Evolutionary conservation across 805 yeast genomes (phyloP).

Genomic region (Lachancea fermentati): DNA sequence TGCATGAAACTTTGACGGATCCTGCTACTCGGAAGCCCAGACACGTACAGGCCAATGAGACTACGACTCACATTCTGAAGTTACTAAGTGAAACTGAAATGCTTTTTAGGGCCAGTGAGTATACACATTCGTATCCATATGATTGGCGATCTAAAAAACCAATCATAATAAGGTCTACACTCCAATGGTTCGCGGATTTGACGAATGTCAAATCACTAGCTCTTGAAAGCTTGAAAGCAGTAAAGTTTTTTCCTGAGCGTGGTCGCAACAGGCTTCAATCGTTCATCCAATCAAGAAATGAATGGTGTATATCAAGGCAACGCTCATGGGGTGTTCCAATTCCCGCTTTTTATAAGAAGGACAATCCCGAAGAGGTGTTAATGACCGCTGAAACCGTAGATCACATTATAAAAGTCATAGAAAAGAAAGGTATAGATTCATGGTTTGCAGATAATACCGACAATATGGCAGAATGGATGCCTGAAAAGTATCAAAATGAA

Average conservation of each 20-base stretch:
- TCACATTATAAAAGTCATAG: conserved; percentile 52
- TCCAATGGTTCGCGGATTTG: conserved; percentile 94
- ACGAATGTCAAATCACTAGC: conserved; percentile 65
- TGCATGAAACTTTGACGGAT: conserved; percentile 14
- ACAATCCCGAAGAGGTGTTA: conserved; percentile 55
- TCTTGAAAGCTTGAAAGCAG: conserved; percentile 50
- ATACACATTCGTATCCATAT: conserved; percentile 84
- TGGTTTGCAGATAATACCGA: conserved; percentile 66
- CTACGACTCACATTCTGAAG: conserved; percentile 43
- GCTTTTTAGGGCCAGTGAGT: conserved; percentile 45
- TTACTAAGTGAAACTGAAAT: conserved; percentile 38
- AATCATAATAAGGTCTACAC: conserved; percentile 89
- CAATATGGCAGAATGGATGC: conserved; percentile 57
- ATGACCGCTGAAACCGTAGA: conserved; percentile 51
- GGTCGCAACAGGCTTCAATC: conserved; percentile 68
- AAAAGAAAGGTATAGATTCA: conserved; percentile 58
- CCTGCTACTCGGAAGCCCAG: conserved; percentile 35
- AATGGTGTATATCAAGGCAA: conserved; percentile 98
- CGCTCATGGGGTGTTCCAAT: conserved; percentile 98
- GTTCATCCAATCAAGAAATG: conserved; percentile 72
- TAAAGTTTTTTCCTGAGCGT: conserved; percentile 64
- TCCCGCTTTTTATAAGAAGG: conserved; percentile 66
- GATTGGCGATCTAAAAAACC: conserved; percentile 98
- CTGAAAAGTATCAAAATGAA: conserved; percentile 39
- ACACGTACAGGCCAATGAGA: conserved; percentile 53